Conservation (phyloP, 345 rosid species). For the Euphorbia lathyris region DNA sequence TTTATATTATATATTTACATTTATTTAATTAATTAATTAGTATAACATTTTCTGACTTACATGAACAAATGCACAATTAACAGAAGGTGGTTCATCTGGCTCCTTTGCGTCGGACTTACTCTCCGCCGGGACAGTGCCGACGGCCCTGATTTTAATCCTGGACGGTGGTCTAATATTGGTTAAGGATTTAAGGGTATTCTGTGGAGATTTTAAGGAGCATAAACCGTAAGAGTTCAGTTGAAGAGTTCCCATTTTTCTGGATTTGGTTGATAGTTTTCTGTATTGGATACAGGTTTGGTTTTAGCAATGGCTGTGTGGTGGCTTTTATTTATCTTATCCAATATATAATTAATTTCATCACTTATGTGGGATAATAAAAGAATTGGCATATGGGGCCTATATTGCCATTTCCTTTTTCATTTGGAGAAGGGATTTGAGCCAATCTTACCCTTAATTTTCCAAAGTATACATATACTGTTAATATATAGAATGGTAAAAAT, state of each 20-base stretch:
- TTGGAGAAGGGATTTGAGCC: neutral
- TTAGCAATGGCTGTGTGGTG: slow-evolving; percentile 10
- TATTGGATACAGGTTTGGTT: neutral
- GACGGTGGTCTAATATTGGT: slow-evolving; percentile 21
- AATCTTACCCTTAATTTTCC: no score
- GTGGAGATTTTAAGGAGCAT: slow-evolving; percentile 35
- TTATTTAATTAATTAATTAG: neutral
- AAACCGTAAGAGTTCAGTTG: slow-evolving; percentile 50
- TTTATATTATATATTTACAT: neutral
- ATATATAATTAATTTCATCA: neutral
- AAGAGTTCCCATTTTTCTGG: slow-evolving; percentile 48
- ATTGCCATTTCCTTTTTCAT: neutral
- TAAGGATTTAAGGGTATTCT: slow-evolving; percentile 22
- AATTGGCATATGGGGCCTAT: no score
- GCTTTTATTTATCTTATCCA: slow-evolving; percentile 16
- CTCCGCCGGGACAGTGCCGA: slow-evolving; percentile 46
- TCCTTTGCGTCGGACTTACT: slow-evolving; percentile 32
- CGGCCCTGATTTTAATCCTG: slow-evolving; percentile 38
- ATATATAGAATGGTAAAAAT: no score
- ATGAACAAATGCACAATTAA: slow-evolving; percentile 77
- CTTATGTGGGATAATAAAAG: no score
- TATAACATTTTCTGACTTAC: slow-evolving; percentile 35
- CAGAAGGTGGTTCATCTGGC: slow-evolving; percentile 52
- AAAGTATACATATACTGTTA: no score
- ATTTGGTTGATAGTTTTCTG: neutral